Evolutionary conservation across 495 filamentous ascomycete genomes (phyloP).

Genomic region (Trichoderma asperelloides): DNA sequence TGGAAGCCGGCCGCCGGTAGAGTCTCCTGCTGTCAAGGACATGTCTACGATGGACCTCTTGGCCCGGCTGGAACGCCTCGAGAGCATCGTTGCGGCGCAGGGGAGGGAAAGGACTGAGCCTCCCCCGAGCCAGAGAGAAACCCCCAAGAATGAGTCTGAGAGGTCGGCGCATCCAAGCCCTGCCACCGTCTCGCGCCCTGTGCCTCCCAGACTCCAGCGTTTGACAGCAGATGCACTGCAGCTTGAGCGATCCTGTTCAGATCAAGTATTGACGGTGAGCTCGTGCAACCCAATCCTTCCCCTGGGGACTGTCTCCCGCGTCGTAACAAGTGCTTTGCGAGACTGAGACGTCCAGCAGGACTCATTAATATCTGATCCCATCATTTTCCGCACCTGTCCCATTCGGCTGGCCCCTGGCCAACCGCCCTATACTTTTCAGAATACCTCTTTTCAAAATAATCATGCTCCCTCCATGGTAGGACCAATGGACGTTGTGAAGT

Average conservation of each 20-base stretch:
- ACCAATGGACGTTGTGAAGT: slow-evolving; percentile 13
- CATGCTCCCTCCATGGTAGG: slow-evolving; percentile 1
- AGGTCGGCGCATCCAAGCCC: not conserved
- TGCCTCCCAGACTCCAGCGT: not conserved
- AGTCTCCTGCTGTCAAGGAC: slow-evolving; percentile 13
- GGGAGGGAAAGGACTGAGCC: not conserved
- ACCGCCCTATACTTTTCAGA: not conserved
- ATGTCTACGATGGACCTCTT: slow-evolving; percentile 14
- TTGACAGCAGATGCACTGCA: not conserved
- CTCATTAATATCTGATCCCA: not conserved
- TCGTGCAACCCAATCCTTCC: not conserved
- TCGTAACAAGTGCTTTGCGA: not conserved
- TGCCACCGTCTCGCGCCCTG: not conserved
- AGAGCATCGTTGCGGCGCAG: not conserved
- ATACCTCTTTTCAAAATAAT: slow-evolving; percentile 7
- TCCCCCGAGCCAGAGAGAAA: not conserved
- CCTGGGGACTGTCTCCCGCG: not conserved
- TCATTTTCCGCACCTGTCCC: slow-evolving; percentile 1
- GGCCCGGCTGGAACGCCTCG: not conserved
- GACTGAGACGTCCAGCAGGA: not conserved
- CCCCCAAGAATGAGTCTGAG: not conserved
- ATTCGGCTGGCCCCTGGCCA: not conserved
- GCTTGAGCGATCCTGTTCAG: not conserved
- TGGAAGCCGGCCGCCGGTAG: slow-evolving; percentile 1
- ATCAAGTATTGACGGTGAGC: not conserved